A percentile compares a stretch with the other conserved stretches of the same genome.
Evolutionary conservation across 768 basidiomycete genomes (phyloP).

Genomic region (Lentinus brumalis): DNA sequence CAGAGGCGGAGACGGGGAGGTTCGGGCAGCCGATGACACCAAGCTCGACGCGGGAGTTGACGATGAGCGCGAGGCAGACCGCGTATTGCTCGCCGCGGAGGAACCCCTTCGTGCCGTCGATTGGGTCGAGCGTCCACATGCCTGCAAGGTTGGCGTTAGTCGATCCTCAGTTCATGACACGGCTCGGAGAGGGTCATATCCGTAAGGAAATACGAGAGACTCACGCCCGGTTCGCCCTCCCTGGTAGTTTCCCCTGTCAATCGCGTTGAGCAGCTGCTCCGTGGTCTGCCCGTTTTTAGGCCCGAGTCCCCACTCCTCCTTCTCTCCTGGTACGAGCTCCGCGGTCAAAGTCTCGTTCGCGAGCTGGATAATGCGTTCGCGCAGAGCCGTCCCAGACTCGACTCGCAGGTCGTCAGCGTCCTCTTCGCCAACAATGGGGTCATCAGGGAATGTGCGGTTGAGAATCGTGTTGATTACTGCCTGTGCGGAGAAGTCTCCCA

Average conservation of each 20-base stretch:
- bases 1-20: constrained; percentile 57
- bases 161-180: too few species aligned
- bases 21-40: constrained; percentile 79
- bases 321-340: constrained; percentile 57
- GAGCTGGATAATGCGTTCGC: constrained; percentile 73
- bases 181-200: too few species aligned
- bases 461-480: constrained; percentile 88
- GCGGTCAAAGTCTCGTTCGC: constrained; percentile 77
- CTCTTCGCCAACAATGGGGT: constrained; percentile 94
- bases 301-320: constrained; percentile 72
- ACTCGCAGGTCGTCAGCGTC: constrained; percentile 78
- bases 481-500: constrained; percentile 93
- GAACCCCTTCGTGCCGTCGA: constrained; percentile 66
- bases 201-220: constrained; percentile 31
- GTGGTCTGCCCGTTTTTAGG: constrained; percentile 53
- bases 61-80: constrained; percentile 57
- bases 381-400: constrained; percentile 45
- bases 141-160: constrained; percentile 14
- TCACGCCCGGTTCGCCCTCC: constrained; percentile 76
- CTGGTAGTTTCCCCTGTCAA: constrained; percentile 77
- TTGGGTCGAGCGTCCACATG: constrained; percentile 51
- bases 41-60: constrained; percentile 52
- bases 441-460: constrained; percentile 71
- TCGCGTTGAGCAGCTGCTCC: constrained; percentile 73
- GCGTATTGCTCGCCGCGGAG: constrained; percentile 63